A percentile compares a stretch with the other conserved stretches of the same genome.
Conservation (phyloP, 371 early-diverging fungal genomes). For the Mucor velutinosus region DNA sequence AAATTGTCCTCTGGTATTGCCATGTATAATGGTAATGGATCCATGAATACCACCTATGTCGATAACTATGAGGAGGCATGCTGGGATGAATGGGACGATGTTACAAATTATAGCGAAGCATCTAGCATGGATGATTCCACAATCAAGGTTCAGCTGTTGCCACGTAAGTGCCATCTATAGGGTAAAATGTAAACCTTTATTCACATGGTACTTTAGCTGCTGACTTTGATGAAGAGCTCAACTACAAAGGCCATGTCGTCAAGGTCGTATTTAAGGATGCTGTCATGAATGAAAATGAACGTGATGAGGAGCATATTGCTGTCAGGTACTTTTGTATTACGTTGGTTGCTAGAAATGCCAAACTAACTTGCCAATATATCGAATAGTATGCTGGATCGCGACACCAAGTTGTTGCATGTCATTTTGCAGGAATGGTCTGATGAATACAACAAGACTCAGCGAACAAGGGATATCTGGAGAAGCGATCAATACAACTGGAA, state of each 20-base stretch:
- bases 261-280: conserved; percentile 11
- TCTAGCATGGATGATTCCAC: conserved; percentile 4
- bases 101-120: not conserved
- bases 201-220: not conserved
- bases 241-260: conserved; percentile 30
- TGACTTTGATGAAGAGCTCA: conserved; percentile 21
- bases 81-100: conserved; percentile 4
- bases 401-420: conserved; percentile 3
- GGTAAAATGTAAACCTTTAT: not conserved
- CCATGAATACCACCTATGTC: conserved; percentile 14
- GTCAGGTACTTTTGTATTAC: conserved; percentile 3
- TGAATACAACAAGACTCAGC: conserved; percentile 22
- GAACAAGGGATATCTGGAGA: not conserved
- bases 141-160: conserved; percentile 29
- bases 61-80: conserved; percentile 25
- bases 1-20: conserved; percentile 20
- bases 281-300: not conserved
- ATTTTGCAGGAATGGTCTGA: conserved; percentile 30
- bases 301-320: conserved; percentile 1
- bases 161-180: conserved; percentile 25
- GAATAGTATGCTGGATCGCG: conserved; percentile 2
- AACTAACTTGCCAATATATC: too few species aligned
- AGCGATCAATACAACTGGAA: not conserved
- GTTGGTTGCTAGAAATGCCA: not conserved
- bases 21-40: conserved; percentile 6